Evolutionary conservation across 257 asterid genomes (phyloP), one percentile per base, ranked within the genome.

Genomic region (Plectranthus barbatus): DNA sequence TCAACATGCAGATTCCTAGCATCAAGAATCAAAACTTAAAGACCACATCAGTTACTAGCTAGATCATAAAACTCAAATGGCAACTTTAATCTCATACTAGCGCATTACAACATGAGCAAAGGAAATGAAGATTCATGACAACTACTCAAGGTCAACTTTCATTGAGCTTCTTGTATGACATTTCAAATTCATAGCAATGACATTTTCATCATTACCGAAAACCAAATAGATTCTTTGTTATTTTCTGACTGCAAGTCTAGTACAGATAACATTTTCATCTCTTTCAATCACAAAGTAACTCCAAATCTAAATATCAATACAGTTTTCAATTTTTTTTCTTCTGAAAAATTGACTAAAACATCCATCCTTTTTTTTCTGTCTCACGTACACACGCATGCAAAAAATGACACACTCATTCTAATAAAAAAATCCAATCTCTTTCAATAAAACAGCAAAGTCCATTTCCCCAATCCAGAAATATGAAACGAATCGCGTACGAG

Each of bases 401-500:
- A 15, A 42, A 40, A 37, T 18, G 60, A 3, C 5, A 8, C 21
- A 68, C 31, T 42, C 1, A 34, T 58, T 11, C 50, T 52, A 18
- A 34, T 56, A 44, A 57, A 52, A 56, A 61, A 15, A n/a, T n/a
- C 45, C 64, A 64, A 64, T 20, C 17, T 46, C 24, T 60, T 26
- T 46, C 37, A 13, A n/a, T 1, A 4, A 1, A 58, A 18, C 37
- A 45, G 8, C 34, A 54, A 21, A 73, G 8, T 39, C 47, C 54
- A 42, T 29, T 19, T n/a, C 41, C 40, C 13, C 50, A 56, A 10
- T 36, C 10, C 6, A 9, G 33, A 41, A 29, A 21, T 4, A 5
- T 23, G 36, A 29, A 29, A 12, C 2, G 51, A 64, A 65, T 0
- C 34, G 54, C 7, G 8, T 9, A 18, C 3, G 2, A 9, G 3